A percentile compares a stretch with the other conserved stretches of the same genome.
Conservation (phyloP, 192 early-diverging fungal genomes). For the Dispira parvispora region DNA sequence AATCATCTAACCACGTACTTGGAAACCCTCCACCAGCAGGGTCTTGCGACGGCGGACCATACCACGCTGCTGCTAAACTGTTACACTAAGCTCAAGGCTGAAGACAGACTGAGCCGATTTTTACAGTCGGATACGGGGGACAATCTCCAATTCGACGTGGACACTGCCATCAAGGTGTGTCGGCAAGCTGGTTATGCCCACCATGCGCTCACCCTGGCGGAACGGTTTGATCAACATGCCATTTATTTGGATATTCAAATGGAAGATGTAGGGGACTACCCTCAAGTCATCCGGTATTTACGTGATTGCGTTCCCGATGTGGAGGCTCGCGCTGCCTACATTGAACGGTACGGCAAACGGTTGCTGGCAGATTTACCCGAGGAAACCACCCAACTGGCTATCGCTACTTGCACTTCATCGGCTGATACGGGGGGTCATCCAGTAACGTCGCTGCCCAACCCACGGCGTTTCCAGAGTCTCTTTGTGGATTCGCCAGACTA, state of each 20-base stretch:
- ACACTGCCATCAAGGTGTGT: slow-evolving; percentile 88
- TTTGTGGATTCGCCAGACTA: slow-evolving; percentile 74
- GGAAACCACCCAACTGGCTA: slow-evolving; percentile 33
- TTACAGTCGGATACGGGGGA: slow-evolving; percentile 46
- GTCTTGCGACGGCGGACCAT: slow-evolving; percentile 83
- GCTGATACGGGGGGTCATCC: neutral
- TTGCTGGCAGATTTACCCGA: slow-evolving; percentile 34
- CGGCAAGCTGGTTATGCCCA: slow-evolving; percentile 76
- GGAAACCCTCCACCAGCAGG: slow-evolving; percentile 71
- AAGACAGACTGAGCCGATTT: slow-evolving; percentile 70
- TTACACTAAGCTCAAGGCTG: slow-evolving; percentile 89
- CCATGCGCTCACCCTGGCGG: slow-evolving; percentile 82
- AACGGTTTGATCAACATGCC: slow-evolving; percentile 64
- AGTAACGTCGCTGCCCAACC: slow-evolving; percentile 12
- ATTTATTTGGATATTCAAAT: slow-evolving; percentile 79
- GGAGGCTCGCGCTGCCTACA: slow-evolving; percentile 24
- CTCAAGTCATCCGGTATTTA: slow-evolving; percentile 62
- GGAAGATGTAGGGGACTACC: slow-evolving; percentile 71
- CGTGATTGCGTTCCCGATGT: slow-evolving; percentile 23
- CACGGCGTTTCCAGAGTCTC: slow-evolving; percentile 67
- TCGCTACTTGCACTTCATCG: slow-evolving; percentile 29
- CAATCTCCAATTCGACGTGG: slow-evolving; percentile 78
- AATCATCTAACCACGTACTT: slow-evolving; percentile 78
- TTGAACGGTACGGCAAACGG: slow-evolving; percentile 38
- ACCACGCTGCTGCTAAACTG: slow-evolving; percentile 93